These are phyloP conservation scores for Penicillium daleae DNA, from an alignment of 495 filamentous ascomycete genomes.

Conservation along the genomic window DNA sequence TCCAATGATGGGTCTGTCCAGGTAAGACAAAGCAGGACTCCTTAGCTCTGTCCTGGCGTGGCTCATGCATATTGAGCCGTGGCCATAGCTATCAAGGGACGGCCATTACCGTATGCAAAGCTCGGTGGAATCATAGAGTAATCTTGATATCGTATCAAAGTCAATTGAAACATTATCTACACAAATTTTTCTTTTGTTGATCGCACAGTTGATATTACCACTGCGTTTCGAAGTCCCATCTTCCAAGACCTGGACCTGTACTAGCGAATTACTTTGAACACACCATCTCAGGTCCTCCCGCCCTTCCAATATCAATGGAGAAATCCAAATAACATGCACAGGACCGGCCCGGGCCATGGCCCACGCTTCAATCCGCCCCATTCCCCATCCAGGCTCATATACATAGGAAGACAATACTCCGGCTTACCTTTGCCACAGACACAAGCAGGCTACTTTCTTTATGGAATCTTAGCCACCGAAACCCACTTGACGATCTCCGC, in stretches of 20 bases:
- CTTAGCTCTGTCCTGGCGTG: neutral
- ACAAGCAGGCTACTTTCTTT: neutral
- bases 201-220: neutral
- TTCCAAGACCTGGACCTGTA: neutral
- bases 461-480: too few species aligned
- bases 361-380: neutral
- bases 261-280: too few species aligned
- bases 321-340: neutral
- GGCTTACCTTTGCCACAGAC: neutral
- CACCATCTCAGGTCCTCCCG: neutral
- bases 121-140: neutral
- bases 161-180: neutral
- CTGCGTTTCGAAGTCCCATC: neutral
- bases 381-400: neutral
- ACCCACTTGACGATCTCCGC: neutral
- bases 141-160: neutral
- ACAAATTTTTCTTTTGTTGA: too few species aligned
- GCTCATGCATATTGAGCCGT: conserved; percentile 3
- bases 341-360: conserved; percentile 2
- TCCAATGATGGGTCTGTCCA: neutral
- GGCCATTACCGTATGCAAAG: neutral
- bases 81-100: conserved; percentile 2
- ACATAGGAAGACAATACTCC: conserved; percentile 4
- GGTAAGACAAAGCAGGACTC: neutral
- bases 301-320: neutral